Base-by-base conservation (phyloP, 495 filamentous ascomycete species). In the Penicillium paradoxum region DNA sequence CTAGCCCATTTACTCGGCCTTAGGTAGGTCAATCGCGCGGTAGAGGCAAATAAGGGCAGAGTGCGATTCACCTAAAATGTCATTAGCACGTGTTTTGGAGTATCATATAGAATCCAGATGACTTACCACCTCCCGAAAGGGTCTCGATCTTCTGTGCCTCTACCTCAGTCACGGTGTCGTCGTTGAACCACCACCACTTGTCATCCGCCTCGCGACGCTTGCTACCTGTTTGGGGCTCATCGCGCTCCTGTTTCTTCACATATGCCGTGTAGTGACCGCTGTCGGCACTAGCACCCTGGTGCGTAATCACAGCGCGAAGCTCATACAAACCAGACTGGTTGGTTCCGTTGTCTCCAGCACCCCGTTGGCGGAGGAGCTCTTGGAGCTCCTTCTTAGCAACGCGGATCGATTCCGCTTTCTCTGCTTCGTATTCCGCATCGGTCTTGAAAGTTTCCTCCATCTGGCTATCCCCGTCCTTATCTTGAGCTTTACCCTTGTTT, bases 101-200 rank as follows among this genome's bases (percentile, higher is more conserved):
- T 39, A 36, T 30, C 29, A 9, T 13, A 7, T 44, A 14, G 14
- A 9, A 34, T 34, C 2, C 6, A 33, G 14, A 44, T 49, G 32
- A 73, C 83, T 70, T 71, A 84, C 93, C 93, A 64, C 93, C 93
- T 55, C 93, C 93, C 46, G 90, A 79, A 54, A 98, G 78, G 6
- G 86, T 84, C 63, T 92, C 86, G 57, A 98, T 95, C 75, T 93
- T 95, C 59, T 96, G 90, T 8, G 81, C 72, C 3, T 91, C 85
- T 24, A 98, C 93, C 71, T 97, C 95, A 34, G 87, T 82, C 10
- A 98, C 95, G 69, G 92, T 95, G 63, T 98, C 95, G 61, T 98
- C 93, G 65, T 98, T 96, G 79, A 98, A 98, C 91, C 93, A 97
- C 90, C 93, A 98, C 93, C 93, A 98, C 58, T 92, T 96, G 49